Percentiles rank a stretch among this genome's conserved stretches.
phyloP scores from a whole-genome alignment of 345 rosid species.

The Carallia pectinifolia region DNA sequence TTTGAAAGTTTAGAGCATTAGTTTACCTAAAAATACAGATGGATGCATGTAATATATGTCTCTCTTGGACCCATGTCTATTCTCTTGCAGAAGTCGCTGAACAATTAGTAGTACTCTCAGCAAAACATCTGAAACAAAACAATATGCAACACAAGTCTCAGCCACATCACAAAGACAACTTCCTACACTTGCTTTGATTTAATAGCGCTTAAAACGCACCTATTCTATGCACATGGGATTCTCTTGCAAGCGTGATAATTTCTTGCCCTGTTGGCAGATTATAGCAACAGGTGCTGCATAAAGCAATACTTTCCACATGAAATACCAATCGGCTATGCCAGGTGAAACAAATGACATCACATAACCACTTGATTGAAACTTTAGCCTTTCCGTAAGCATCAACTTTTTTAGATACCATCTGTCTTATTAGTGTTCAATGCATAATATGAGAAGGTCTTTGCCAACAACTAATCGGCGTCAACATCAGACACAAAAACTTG shows the following conservation, averaged over 20 bases:
- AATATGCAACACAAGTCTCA: neutral
- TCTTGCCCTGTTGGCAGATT: constrained; percentile 60
- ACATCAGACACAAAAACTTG: too few species aligned
- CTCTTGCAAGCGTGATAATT: constrained; percentile 46
- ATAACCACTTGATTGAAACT: too few species aligned
- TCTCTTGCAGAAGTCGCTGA: constrained; percentile 78
- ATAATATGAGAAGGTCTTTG: too few species aligned
- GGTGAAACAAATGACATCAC: too few species aligned
- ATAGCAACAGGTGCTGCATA: constrained; percentile 55
- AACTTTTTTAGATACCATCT: too few species aligned
- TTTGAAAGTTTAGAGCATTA: neutral
- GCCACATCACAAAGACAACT: neutral
- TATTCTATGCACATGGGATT: constrained; percentile 53
- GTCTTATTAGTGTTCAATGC: too few species aligned
- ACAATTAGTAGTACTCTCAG: constrained; percentile 73
- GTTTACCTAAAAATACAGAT: constrained; percentile 65
- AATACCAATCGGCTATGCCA: too few species aligned
- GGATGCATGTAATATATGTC: constrained; percentile 97
- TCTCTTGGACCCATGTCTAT: constrained; percentile 76
- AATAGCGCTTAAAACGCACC: constrained; percentile 29
- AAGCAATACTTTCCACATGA: neutral
- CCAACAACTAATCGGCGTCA: too few species aligned
- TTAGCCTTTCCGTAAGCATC: too few species aligned
- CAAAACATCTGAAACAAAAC: constrained; percentile 55
- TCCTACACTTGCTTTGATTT: neutral